Percentiles rank a stretch among this genome's conserved stretches.
phyloP scores from a whole-genome alignment of 139 green algal species.

The Desmodesmus armatus region DNA sequence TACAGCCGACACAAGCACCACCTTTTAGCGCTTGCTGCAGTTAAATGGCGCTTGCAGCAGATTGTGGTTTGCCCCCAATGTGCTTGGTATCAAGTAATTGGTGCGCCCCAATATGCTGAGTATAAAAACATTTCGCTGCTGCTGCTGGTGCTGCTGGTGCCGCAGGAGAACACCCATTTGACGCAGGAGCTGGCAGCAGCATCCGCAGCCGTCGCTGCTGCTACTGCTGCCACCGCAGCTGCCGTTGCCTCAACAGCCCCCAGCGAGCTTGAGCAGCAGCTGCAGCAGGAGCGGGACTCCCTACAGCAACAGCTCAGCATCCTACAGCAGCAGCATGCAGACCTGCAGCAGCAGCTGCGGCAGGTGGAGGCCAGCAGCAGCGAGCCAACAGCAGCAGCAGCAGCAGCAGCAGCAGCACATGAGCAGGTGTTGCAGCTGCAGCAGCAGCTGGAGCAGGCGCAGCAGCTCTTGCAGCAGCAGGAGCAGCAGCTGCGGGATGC shows the following conservation, averaged over 20 bases:
- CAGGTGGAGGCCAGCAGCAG: background rate
- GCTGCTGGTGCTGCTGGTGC: background rate
- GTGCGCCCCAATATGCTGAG: too few species aligned
- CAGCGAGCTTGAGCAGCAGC: conserved; percentile 15
- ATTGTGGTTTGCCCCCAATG: too few species aligned
- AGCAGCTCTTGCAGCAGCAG: background rate
- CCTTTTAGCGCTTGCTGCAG: too few species aligned
- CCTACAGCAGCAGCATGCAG: too few species aligned
- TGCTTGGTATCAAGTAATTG: too few species aligned
- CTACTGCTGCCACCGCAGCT: background rate
- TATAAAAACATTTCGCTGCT: background rate
- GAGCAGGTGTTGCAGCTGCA: background rate
- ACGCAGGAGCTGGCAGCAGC: conserved; percentile 20
- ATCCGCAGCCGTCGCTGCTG: conserved; percentile 29
- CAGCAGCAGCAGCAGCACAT: background rate
- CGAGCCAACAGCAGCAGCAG: background rate
- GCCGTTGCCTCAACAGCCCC: background rate
- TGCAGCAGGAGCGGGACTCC: background rate
- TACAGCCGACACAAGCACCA: too few species aligned
- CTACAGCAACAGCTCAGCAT: conserved; percentile 15
- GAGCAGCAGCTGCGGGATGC: background rate
- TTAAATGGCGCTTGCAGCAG: too few species aligned
- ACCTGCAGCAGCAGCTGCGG: too few species aligned
- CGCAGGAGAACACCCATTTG: background rate
- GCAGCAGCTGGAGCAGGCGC: background rate